These are phyloP conservation scores for Solanum hybrid DNA, from an alignment of 305 asterid species.

Conservation along the genomic window DNA sequence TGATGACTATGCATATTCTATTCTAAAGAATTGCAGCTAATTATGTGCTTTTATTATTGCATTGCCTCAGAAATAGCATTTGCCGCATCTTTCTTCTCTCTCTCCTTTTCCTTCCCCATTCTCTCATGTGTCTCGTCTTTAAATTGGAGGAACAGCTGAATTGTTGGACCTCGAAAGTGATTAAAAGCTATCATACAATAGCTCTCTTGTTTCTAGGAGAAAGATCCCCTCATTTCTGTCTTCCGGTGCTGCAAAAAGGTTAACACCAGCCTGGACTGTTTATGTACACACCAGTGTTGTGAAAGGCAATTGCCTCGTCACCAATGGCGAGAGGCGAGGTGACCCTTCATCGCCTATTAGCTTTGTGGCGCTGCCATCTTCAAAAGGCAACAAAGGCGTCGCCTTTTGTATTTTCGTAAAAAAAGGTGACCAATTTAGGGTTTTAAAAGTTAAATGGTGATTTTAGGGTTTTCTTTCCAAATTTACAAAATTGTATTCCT, in stretches of 20 bases:
- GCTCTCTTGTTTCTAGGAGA: neutral
- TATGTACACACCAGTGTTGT: neutral
- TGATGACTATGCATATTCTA: neutral
- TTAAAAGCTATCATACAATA: neutral
- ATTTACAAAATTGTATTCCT: neutral
- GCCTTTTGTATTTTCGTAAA: neutral
- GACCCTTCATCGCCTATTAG: neutral
- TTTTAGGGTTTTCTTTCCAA: neutral
- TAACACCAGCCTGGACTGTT: neutral
- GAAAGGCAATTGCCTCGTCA: neutral
- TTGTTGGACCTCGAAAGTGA: neutral
- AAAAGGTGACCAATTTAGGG: neutral
- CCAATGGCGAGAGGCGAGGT: neutral
- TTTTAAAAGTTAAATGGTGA: neutral
- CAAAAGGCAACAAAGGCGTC: neutral
- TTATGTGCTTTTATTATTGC: neutral
- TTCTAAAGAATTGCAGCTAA: neutral
- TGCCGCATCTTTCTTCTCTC: neutral
- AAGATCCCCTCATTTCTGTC: neutral
- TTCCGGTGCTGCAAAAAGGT: neutral
- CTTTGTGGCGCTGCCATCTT: neutral
- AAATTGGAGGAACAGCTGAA: neutral
- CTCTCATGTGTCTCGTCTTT: neutral
- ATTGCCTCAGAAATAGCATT: neutral
- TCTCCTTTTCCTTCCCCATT: neutral